These are phyloP conservation scores for Mortierella sp. DNA, from an alignment of 371 early-diverging fungal genomes.

Conservation along the genomic window DNA sequence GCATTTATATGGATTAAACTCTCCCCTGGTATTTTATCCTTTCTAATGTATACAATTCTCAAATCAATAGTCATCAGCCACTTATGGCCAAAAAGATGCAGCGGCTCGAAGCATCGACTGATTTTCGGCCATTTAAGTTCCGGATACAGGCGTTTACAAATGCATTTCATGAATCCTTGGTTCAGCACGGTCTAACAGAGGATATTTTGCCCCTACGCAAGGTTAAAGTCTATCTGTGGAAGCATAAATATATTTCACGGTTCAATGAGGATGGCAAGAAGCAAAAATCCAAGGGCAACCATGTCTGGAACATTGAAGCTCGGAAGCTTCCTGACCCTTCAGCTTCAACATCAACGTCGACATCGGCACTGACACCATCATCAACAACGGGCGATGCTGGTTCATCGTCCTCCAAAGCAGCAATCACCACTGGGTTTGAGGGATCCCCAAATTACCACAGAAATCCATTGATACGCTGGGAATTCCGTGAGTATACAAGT, in stretches of 20 bases:
- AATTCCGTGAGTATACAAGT: conserved; percentile 71
- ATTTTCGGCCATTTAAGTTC: conserved; percentile 76
- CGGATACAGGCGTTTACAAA: conserved; percentile 77
- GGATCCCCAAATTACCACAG: background rate
- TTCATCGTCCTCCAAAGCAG: conserved; percentile 4
- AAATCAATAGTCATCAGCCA: conserved; percentile 64
- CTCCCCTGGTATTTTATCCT: background rate
- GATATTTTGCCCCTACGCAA: conserved; percentile 64
- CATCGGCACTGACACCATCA: background rate
- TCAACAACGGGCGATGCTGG: conserved; percentile 3
- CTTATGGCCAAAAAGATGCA: conserved; percentile 76
- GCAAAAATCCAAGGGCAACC: conserved; percentile 76
- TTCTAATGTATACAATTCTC: background rate
- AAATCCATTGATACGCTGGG: conserved; percentile 64
- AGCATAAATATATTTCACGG: conserved; percentile 69
- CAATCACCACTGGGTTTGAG: background rate
- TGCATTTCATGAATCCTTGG: conserved; percentile 70
- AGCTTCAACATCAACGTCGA: conserved; percentile 5
- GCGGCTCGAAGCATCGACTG: conserved; percentile 68
- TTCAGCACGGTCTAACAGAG: conserved; percentile 63
- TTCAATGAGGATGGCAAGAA: conserved; percentile 78
- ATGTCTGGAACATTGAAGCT: conserved; percentile 79
- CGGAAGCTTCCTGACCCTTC: conserved; percentile 49
- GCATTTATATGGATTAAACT: background rate
- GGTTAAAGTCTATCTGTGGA: conserved; percentile 72